phyloP scores from a whole-genome alignment of 768 basidiomycete genomes.

The Podaxis sp. region DNA sequence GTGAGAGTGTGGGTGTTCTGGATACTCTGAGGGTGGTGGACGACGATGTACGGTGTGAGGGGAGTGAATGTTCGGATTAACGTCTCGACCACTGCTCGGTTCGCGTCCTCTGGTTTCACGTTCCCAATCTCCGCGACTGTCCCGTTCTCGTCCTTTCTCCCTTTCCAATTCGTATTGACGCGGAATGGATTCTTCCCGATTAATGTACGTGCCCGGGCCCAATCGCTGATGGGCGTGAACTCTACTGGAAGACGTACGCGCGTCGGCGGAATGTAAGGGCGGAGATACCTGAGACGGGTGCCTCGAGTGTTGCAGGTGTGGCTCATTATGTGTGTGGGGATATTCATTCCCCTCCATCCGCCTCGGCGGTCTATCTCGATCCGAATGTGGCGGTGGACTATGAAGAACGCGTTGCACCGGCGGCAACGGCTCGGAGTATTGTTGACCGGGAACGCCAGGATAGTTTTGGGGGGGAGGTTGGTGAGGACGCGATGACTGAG shows the following conservation, averaged over 20 bases:
- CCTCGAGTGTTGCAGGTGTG: conserved; percentile 16
- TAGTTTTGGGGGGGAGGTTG: conserved; percentile 39
- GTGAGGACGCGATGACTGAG: conserved; percentile 52
- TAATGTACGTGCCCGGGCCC: conserved; percentile 60
- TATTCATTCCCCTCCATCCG: conserved; percentile 39
- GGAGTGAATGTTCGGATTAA: conserved; percentile 32
- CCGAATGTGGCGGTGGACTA: conserved; percentile 48
- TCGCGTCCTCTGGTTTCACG: conserved; percentile 25
- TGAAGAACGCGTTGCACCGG: conserved; percentile 47
- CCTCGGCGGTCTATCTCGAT: conserved; percentile 41
- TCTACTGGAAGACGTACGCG: conserved; percentile 36
- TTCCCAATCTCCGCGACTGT: conserved; percentile 30
- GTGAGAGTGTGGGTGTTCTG: conserved; percentile 26
- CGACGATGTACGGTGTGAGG: conserved; percentile 41
- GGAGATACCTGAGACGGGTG: conserved; percentile 31
- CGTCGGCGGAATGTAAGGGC: conserved; percentile 1
- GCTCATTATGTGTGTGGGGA: conserved; percentile 13
- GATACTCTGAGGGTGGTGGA: conserved; percentile 26
- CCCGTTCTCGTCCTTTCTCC: conserved; percentile 36
- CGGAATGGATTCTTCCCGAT: conserved; percentile 53
- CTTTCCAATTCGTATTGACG: conserved; percentile 43
- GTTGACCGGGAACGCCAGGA: conserved; percentile 37
- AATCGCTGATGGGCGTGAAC: conserved; percentile 67
- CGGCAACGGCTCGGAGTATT: conserved; percentile 46
- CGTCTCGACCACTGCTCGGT: conserved; percentile 19